Evolutionary conservation across 352 stramenopile genomes (phyloP).

Genomic region (Peronosclerospora sorghi): DNA sequence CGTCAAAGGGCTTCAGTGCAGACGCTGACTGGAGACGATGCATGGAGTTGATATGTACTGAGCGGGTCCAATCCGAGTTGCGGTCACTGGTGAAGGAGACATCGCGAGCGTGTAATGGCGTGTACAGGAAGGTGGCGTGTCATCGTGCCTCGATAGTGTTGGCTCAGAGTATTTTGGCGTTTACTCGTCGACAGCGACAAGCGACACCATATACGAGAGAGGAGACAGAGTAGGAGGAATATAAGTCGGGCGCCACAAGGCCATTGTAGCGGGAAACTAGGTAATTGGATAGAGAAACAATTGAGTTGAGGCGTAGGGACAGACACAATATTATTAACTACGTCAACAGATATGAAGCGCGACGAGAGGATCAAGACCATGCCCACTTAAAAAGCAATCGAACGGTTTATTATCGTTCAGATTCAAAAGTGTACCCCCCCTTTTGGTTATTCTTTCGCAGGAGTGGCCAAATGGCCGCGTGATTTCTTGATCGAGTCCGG

Average conservation of each 20-base stretch:
- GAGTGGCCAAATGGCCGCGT: constrained; percentile 46
- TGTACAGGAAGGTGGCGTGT: constrained; percentile 4
- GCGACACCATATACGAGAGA: too few relatives aligned
- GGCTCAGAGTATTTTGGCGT: constrained; percentile 31
- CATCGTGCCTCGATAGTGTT: constrained; percentile 30
- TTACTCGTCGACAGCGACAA: constrained; percentile 18
- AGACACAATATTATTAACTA: too few relatives aligned
- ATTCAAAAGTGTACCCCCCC: too few relatives aligned
- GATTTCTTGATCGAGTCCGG: constrained; percentile 66
- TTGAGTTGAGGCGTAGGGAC: too few relatives aligned
- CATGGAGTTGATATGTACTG: constrained; percentile 34
- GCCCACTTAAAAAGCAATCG: too few relatives aligned
- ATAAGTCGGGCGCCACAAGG: too few relatives aligned
- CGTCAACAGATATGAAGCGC: too few relatives aligned
- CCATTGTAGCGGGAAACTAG: too few relatives aligned
- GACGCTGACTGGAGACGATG: constrained; percentile 15
- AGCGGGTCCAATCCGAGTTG: constrained; percentile 37
- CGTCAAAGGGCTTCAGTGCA: neutral
- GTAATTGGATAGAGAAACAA: too few relatives aligned
- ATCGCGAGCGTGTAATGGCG: neutral
- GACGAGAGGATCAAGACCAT: too few relatives aligned
- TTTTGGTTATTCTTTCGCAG: constrained; percentile 21
- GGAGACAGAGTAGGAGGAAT: too few relatives aligned
- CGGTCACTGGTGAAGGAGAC: constrained; percentile 14
- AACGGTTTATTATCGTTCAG: too few relatives aligned